Base-by-base conservation (phyloP, 1,139 yeast genomes). In the Yamadazyma diddensiae region DNA sequence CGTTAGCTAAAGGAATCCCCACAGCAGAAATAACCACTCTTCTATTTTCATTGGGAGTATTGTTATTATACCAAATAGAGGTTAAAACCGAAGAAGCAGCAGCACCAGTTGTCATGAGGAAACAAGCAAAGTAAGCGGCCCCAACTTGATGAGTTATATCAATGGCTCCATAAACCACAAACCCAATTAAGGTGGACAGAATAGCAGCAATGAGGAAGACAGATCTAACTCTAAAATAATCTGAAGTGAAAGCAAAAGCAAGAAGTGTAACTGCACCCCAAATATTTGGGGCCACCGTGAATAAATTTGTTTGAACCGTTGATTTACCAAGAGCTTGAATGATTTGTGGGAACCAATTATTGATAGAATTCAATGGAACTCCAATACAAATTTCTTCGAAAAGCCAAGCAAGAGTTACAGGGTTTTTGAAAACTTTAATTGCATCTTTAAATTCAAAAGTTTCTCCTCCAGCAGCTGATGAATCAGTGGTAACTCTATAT, bases 1-100 rank as follows among this genome's bases (percentile, higher is more conserved):
- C 61, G 37, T 57, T 57, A 11, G 61, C 62, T 26, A 57, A 45
- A 3, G 62, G 61, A 24, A 57, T 52, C 14, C 60, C 62, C 7
- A 57, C 58, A 4, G 62, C 55, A 13, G 55, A 49, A 24, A 56
- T 47, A 20, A 54, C 59, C 4, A 52, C 55, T 40, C 62, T 47
- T 29, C 61, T 39, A 33, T 64, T 65, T 31, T 62, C 70, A 35
- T 66, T 65, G 3, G 75, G 73, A 4, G 70, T 68, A 42, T 71
- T 71, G 50, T 71, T 71, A 43, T 65, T 70, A 44, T 70, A 70
- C 77, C 77, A 70, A 1, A 75, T 64, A 1, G 73, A 67, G 2
- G 72, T 63, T 34, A 70, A 53, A 6, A 70, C 76, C 7, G 60
- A 55, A 1, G 61, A 55, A n/a, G 60, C 60, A 9, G 54, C 45